phyloP scores from a whole-genome alignment of 345 rosid species.

The Heritiera littoralis region DNA sequence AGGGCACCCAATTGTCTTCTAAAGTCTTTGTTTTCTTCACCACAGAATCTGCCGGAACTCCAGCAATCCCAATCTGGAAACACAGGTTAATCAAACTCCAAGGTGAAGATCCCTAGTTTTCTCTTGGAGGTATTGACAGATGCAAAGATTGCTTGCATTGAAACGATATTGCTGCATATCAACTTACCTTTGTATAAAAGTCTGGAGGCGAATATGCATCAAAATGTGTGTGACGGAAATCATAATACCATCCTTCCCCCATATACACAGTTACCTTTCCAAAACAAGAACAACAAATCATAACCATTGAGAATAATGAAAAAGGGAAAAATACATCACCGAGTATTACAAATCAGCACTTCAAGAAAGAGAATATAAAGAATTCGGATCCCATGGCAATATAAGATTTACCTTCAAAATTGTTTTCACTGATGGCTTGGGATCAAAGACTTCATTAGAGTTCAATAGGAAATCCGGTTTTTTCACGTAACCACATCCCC shows the following conservation, averaged over 20 bases:
- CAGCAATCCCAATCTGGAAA: slow-evolving; percentile 78
- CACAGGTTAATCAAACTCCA: background rate
- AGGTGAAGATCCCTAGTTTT: background rate
- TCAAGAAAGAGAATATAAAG: background rate
- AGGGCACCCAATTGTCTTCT: slow-evolving; percentile 82
- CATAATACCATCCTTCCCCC: slow-evolving; percentile 91
- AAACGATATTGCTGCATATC: background rate
- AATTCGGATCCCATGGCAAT: background rate
- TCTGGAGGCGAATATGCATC: slow-evolving; percentile 43
- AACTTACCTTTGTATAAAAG: slow-evolving; percentile 73
- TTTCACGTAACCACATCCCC: slow-evolving; percentile 88
- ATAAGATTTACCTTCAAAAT: slow-evolving; percentile 62
- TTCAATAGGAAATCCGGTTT: slow-evolving; percentile 69
- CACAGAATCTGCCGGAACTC: slow-evolving; percentile 65
- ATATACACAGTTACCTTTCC: slow-evolving; percentile 69
- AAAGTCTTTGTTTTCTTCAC: slow-evolving; percentile 80
- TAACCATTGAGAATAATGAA: background rate
- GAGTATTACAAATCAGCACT: background rate
- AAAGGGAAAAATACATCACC: background rate
- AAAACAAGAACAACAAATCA: slow-evolving; percentile 1
- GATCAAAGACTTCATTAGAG: slow-evolving; percentile 58
- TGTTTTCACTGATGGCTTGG: slow-evolving; percentile 51
- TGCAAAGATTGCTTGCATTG: background rate
- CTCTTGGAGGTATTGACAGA: background rate
- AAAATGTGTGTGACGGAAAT: slow-evolving; percentile 69